Evolutionary conservation across 768 basidiomycete species (phyloP).

Genomic region (Tylopilus balloui): DNA sequence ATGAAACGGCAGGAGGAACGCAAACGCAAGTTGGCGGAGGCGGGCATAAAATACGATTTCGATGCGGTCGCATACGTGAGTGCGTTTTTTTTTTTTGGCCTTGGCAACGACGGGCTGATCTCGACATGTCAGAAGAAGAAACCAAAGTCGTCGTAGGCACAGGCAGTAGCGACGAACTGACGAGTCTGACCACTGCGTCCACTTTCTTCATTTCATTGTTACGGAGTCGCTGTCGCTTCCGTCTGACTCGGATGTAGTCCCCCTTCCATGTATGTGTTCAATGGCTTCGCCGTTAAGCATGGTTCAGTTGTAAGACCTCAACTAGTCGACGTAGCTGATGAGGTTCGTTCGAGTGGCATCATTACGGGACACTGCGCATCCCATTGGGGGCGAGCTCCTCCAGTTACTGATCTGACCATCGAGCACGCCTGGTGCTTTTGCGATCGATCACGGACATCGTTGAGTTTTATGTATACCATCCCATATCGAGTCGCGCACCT

Average conservation of each 20-base stretch:
- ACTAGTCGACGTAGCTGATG: background rate
- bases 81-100: conserved; percentile 8
- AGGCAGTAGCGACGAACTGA: background rate
- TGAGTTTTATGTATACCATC: background rate
- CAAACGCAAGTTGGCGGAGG: conserved; percentile 71
- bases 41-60: conserved; percentile 87
- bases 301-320: background rate
- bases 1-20: conserved; percentile 72
- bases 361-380: too few species aligned
- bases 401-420: background rate
- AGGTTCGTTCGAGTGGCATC: too few species aligned
- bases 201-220: background rate
- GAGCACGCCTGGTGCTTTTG: background rate
- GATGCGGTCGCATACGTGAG: conserved; percentile 79
- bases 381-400: too few species aligned
- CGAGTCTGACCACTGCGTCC: background rate
- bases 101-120: background rate
- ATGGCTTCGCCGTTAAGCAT: background rate
- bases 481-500: background rate
- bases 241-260: background rate
- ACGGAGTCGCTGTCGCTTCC: background rate
- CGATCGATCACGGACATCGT: too few species aligned
- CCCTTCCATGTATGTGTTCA: background rate
- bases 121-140: conserved; percentile 33
- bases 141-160: conserved; percentile 23